Evolutionary conservation across 805 yeast species (phyloP).

Genomic region (Myxozyma vanderwaltii): DNA sequence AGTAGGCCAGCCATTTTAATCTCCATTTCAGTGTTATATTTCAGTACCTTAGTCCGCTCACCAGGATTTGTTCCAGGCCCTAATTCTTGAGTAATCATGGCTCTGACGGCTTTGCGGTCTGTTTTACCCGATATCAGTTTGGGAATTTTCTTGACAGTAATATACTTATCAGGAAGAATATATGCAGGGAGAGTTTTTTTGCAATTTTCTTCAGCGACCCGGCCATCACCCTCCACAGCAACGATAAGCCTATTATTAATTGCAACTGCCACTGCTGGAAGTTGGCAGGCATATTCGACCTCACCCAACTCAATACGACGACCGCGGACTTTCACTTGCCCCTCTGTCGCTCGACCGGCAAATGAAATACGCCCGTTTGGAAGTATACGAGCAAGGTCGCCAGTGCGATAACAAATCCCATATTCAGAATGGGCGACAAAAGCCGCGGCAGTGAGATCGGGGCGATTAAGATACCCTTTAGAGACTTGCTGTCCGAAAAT

Average conservation of each 20-base stretch:
- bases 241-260: constrained; percentile 13
- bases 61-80: background rate
- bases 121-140: constrained; percentile 35
- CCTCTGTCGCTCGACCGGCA: constrained; percentile 37
- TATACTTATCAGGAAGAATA: constrained; percentile 30
- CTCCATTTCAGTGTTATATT: constrained; percentile 4
- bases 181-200: constrained; percentile 25
- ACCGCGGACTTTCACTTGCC: constrained; percentile 41
- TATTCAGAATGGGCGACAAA: constrained; percentile 28
- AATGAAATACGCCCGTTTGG: constrained; percentile 33
- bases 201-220: constrained; percentile 3
- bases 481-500: constrained; percentile 40
- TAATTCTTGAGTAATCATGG: background rate
- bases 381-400: constrained; percentile 37
- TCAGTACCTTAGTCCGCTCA: background rate
- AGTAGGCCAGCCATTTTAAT: constrained; percentile 1
- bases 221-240: constrained; percentile 15
- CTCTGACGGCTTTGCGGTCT: constrained; percentile 16
- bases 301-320: constrained; percentile 42
- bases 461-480: constrained; percentile 36
- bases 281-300: constrained; percentile 34
- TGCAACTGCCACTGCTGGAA: constrained; percentile 18
- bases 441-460: constrained; percentile 33
- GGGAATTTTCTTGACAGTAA: constrained; percentile 25
- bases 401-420: constrained; percentile 38